Evolutionary conservation across 164 flowering plant species (phyloP).

Genomic region (Berberis vulgaris): DNA sequence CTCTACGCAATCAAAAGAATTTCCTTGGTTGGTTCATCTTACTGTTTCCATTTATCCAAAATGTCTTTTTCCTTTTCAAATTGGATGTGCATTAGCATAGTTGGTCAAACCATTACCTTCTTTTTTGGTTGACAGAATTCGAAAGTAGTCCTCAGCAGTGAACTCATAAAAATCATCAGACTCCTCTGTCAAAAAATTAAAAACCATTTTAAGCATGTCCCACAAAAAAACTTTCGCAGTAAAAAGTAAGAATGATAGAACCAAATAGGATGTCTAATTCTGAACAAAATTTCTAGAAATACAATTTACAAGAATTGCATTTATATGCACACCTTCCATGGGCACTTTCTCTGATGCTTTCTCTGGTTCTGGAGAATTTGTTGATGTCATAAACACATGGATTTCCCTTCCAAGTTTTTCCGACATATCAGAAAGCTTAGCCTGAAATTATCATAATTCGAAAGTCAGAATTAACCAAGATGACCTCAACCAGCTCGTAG

Average conservation of each 20-base stretch:
- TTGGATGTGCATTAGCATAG: too few relatives aligned
- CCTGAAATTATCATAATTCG: conserved; percentile 25
- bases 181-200: conserved; percentile 42
- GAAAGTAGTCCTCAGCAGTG: conserved; percentile 72
- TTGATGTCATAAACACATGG: conserved; percentile 58
- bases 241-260: too few relatives aligned
- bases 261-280: not conserved
- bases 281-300: not conserved
- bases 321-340: conserved; percentile 27
- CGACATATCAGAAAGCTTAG: conserved; percentile 43
- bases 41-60: too few relatives aligned
- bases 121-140: conserved; percentile 52
- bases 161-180: conserved; percentile 77
- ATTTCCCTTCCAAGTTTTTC: conserved; percentile 71
- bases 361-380: conserved; percentile 15
- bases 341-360: conserved; percentile 23
- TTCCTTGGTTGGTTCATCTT: too few relatives aligned
- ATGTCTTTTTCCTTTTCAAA: too few relatives aligned
- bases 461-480: too few relatives aligned
- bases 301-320: conserved; percentile 1
- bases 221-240: too few relatives aligned
- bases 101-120: conserved; percentile 42
- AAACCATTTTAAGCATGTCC: conserved; percentile 1
- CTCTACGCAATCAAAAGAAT: too few relatives aligned
- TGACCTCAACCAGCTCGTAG: too few relatives aligned